Evolutionary conservation across 768 basidiomycete genomes (phyloP), one percentile per base, ranked within the genome.

Genomic region (Chalciporus pseudorubinellus): DNA sequence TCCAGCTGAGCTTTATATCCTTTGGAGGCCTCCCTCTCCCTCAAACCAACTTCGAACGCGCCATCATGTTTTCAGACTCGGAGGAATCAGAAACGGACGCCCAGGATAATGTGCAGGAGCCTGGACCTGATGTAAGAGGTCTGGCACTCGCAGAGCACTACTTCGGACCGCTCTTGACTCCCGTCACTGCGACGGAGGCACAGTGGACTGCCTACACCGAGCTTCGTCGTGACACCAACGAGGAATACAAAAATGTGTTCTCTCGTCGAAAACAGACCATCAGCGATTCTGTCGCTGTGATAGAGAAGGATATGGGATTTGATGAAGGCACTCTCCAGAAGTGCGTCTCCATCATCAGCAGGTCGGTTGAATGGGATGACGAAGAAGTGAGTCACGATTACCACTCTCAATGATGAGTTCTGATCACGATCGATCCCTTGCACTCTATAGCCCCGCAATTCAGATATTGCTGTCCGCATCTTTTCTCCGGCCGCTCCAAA

Each of bases 91-190:
- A 34, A 3, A 34, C 7, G 13, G 33, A n/a, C 13, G 33, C 16
- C 33, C 2, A 3, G 3, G 33, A 34, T 2, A 34, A 14, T 9
- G 16, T 34, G 3, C 33, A 16, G 3, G 16, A 34, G 16, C 33
- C 33, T 9, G 33, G 33, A n/a, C 33, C 33, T 3, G 33, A 34
- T 34, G 16, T 34, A 4, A 34, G 10, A 38, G 55, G 52, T 12
- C 33, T 57, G 4, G 45, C 46, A 7, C 46, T 59, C 4, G 49
- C 51, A 22, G 42, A 57, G 7, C 26, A 46, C 24, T 42, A 18
- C 16, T 53, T 57, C 29, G 52, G 52, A 2, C 56, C 58, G 1
- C 29, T 58, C 10, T n/a, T 49, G 24, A 48, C 43, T 18, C 58
- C 59, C 3, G 31, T 49, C 41, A 9, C 26, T 5, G 52, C 46